Base-by-base conservation (phyloP, 495 filamentous ascomycete genomes). In the Penicillium cinerascens region DNA sequence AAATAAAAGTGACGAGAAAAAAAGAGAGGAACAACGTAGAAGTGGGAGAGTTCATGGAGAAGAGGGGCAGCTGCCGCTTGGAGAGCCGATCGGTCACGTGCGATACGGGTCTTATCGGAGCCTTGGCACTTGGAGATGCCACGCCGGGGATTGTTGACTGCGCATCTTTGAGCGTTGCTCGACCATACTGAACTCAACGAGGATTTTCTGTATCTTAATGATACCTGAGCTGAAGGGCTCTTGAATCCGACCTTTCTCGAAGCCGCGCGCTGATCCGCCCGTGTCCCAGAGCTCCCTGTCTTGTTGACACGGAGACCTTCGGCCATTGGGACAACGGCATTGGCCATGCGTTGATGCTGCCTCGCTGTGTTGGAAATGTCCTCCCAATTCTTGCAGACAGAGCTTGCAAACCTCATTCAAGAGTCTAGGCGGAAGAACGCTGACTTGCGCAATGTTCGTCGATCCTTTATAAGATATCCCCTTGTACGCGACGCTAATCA, bases 371-470 rank as follows among this genome's bases (percentile, higher is more conserved):
- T 65, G 61, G 67, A 81, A 65, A 98, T 98, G 93, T 96, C 90
- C 63, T 84, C 91, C 50, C 90, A 95, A 76, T 83, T 97, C 51
- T 81, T 98, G 56, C 86, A 86, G 58, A 82, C 86, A 43, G 93
- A 98, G 78, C 85, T 98, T 58, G 79, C 87, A 60, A 95, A 88
- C 71, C 82, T 98, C 59, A 87, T 97, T 47, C 92, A 96, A 65
- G 93, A 98, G 68, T 92, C 91, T 60, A 96, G 95, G 69, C 83
- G 92, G 55, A 97, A 95, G 71, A 85, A 96, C 68, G 78, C 83
- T 47, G 93, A 97, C 55, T 71, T 98, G 37, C 82, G 89, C 77
- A 87, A 87, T 80, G 91, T 92, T 64, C 52, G 80, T 64, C 55
- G 17, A 55, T 29, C 25, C 22, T 13, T 49, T 21, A 42, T 26